These are phyloP conservation scores for Eucalyptus marginata DNA, from an alignment of 345 rosid genomes.

Conservation along the genomic window DNA sequence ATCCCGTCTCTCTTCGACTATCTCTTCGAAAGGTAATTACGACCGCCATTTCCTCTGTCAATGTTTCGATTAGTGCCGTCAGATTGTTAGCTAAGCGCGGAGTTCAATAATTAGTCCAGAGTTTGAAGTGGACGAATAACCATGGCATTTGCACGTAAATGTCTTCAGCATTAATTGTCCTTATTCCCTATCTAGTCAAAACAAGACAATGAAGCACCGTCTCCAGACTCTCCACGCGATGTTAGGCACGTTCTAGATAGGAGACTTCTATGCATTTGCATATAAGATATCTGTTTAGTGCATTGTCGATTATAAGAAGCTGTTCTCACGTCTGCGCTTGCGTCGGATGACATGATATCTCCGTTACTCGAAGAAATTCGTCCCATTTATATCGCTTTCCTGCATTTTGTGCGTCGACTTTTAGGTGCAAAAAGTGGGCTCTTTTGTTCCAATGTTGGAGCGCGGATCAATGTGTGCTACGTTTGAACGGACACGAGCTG, in stretches of 20 bases:
- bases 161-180: neutral
- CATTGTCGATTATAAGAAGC: neutral
- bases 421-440: neutral
- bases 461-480: neutral
- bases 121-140: neutral
- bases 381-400: neutral
- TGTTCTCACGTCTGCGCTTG: neutral
- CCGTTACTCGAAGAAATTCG: neutral
- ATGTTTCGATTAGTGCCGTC: neutral
- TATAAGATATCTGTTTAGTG: neutral
- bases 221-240: neutral
- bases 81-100: neutral
- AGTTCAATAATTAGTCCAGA: neutral
- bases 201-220: neutral
- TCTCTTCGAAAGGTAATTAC: conserved; percentile 43
- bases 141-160: neutral
- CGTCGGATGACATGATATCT: neutral
- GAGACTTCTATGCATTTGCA: neutral
- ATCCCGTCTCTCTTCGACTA: conserved; percentile 64
- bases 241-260: neutral
- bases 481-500: neutral
- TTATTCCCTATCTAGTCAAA: neutral
- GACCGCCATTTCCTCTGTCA: neutral
- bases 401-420: neutral
- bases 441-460: neutral